Evolutionary conservation across 2,329 filamentous ascomycete species (phyloP), one percentile per base, ranked within the genome.

Genomic region (Hypoxylon sp.): DNA sequence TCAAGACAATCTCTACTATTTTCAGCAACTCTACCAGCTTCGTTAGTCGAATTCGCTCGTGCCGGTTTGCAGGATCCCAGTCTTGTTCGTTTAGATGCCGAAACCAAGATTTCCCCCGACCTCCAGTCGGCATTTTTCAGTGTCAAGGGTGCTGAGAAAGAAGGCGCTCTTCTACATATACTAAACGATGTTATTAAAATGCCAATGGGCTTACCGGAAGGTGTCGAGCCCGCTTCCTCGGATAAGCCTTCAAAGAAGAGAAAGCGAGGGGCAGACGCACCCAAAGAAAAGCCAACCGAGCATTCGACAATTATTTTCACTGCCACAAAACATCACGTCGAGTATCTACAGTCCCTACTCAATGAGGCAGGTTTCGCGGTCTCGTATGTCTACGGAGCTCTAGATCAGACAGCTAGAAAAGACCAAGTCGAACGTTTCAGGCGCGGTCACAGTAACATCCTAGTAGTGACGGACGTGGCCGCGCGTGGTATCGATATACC

Each of bases 401-500:
- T 99, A 8, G 95, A 99, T 65, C 94, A 99, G 68, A 92, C 89
- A 3, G 94, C 94, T 21, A 87, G 94, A 69, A 91, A 92, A 68
- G 88, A 91, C 16, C 91, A 99, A 65, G 91, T 97, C 9, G 88
- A 96, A 51, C 87, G 92, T 58, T 99, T 99, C 70, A 82, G 95
- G 51, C 80, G 79, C 16, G 94, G 94, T 5, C 82, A 88, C 58
- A 89, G 90, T 0, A 93, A 96, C 62, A 91, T 99, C 36, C 75
- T 99, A 6, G 92, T 99, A 2, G 93, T 97, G 32, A 99, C 94
- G 1, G 94, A 99, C 69, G 91, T 99, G 44, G 94, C 94, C 9
- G 94, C 94, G 15, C 83, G 94, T 78, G 93, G 94, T 84, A 95
- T 99, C 55, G 94, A 99, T 83, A 96, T 99, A 61, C 94, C 94